Evolutionary conservation across 805 yeast genomes (phyloP), one percentile per base, ranked within the genome.

Genomic region (Ogataea degrootiae): DNA sequence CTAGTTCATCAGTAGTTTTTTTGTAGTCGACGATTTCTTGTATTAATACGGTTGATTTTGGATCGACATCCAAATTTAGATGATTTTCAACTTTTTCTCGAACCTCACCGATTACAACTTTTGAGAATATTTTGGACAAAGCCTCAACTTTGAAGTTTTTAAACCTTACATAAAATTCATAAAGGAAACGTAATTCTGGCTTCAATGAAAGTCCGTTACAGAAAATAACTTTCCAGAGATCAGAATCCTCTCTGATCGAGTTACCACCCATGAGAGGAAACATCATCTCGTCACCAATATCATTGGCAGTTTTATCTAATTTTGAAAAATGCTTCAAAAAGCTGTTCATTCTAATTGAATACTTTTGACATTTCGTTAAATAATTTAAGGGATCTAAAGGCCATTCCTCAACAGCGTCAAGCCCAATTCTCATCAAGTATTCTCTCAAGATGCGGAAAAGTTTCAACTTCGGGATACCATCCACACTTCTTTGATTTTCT

Each of bases 331-430:
- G 17, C 5, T n/a, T 21, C 4, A 16, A 11, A n/a, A 48, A 41
- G 5, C 11, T 16, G 2, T 37, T 35, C 21, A 48, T 14, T 16
- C 16, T 44, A 19, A 26, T 19, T 12, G 31, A 21, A 12, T 44
- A 29, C 15, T 15, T n/a, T 17, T 22, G 17, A 33, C 51, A 48
- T 16, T 41, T 29, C 16, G 16, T 22, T n/a, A 48, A 3, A 22
- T 48, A 48, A 8, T 35, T 34, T 2, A n/a, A 2, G 16, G 47
- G 48, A 12, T 41, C 29, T 8, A 19, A n/a, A 7, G 16, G n/a
- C 51, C 51, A 48, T 11, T 12, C 16, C 14, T 40, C 42, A 41
- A 44, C 40, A 35, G 33, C 16, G 15, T 19, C 34, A n/a, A 22
- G 15, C 17, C 19, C 38, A 14, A 41, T 43, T 15, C 36, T 34